Base-by-base conservation (phyloP, 495 filamentous ascomycete genomes). In the Astrothelium macrocarpum region DNA sequence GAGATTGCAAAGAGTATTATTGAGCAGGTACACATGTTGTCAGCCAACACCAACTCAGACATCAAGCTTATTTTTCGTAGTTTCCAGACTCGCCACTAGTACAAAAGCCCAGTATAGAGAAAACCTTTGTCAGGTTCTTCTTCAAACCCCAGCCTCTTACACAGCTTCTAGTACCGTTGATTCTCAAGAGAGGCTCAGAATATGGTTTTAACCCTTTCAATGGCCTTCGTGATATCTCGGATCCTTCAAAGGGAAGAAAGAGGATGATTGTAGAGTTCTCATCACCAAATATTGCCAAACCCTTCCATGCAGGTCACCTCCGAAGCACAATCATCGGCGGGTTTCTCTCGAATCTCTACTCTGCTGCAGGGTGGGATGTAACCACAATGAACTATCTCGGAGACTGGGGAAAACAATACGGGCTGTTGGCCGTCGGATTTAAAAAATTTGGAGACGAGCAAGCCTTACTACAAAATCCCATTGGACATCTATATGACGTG, bases 101-200 rank as follows among this genome's bases (percentile, higher is more conserved):
- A 68, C 76, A 86, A 61, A 87, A 86, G 62, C 90, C 90, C 1
- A 78, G 77, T 25, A 75, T 78, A 18, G 70, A 74, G 64, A 87
- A 85, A 61, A 80, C 84, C 56, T 93, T 90, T 69, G 69, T 97
- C 16, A 84, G 86, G 67, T 96, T 97, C 80, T 94, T 87, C 80
- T 87, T 79, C 71, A 75, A 76, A 16, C 73, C 76, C 7, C 67
- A 66, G 18, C 70, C 75, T 3, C 75, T 82, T 14, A 70, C 74
- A 3, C 68, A 65, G 10, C 61, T 82, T 16, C 65, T 81, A 5
- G 58, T 83, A 5, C 76, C 77, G n/a, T 73, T 71, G 62, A 77
- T 82, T 39, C 65, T 75, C 36, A 76, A 78, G 63, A 72, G 74
- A 5, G 68, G 71, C 16, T 31, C 58, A 0, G 42, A 62, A 20